Base-by-base conservation (phyloP, 441 rosid genomes). In the Bruguiera hainesii region DNA sequence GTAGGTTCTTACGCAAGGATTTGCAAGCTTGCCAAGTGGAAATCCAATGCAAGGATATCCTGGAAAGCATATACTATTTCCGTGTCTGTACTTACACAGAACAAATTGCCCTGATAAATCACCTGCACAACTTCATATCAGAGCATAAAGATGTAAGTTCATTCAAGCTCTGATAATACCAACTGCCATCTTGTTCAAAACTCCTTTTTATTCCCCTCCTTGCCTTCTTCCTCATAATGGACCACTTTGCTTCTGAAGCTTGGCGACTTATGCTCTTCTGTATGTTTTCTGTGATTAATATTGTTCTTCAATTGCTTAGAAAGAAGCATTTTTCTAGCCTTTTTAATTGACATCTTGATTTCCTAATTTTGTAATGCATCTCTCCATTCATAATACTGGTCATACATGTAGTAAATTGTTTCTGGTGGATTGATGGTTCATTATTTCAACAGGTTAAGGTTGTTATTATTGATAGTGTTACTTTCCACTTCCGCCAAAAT, bases 401-500 rank as follows among this genome's bases (percentile, higher is more conserved):
- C 66, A 19, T 30, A 13, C 35, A 60, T 69, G 35, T 29, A 7
- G 28, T 58, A 18, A 21, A 9, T 23, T n/a, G 49, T 60, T 65
- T 15, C 9, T 20, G 16, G 16, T 37, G n/a, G 25, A 20, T 25
- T 75, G 39, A 60, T 59, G 26, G 2, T 60, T 37, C 2, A 11
- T 65, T 60, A 2, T 65, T 71, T 56, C 81, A 63, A 58, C 87
- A 94, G 99, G 97, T 94, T 56, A 89, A 89, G 81, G 57, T 90
- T 55, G 84, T 94, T 13, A 68, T 94, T 51, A 80, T 94, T 48
- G 98, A 94, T 73, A 94, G 99, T 64, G 71, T 94, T 71, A 84
- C 99, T 64, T 91, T 91, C 85, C 98, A 91, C 80, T 88, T 91
- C 84, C 98, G 96, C 53, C 98, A 94, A 79, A 94, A 89, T 82